These are phyloP conservation scores for Neurospora sp. DNA, from an alignment of 495 filamentous ascomycete genomes.

Conservation along the genomic window DNA sequence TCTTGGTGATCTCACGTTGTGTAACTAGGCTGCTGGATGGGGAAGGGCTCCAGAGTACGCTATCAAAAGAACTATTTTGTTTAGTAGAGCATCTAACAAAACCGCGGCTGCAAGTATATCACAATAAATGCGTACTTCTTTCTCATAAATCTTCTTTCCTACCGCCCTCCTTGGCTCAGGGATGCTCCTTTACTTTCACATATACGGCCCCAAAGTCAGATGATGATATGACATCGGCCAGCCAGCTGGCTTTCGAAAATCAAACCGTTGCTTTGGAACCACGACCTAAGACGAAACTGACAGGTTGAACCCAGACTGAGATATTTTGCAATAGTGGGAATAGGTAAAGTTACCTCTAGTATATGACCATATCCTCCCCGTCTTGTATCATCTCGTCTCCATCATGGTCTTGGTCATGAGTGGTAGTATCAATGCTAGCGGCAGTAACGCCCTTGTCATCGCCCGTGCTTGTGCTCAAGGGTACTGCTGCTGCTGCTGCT, in stretches of 20 bases:
- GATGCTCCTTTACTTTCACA: neutral
- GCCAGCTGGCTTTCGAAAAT: neutral
- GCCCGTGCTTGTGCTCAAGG: conserved; percentile 1
- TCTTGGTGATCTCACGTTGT: neutral
- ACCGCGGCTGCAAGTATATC: neutral
- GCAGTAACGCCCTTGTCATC: neutral
- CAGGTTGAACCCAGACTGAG: neutral
- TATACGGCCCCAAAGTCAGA: neutral
- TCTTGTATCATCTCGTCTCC: conserved; percentile 64
- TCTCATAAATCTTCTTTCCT: neutral
- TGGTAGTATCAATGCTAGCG: conserved; percentile 4
- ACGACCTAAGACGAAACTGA: neutral
- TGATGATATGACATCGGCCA: neutral
- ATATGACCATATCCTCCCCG: conserved; percentile 79
- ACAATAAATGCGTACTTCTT: neutral
- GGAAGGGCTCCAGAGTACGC: neutral
- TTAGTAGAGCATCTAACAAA: neutral
- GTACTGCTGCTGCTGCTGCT: conserved; percentile 12
- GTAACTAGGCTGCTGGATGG: neutral
- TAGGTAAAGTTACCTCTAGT: conserved; percentile 38
- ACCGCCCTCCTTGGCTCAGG: neutral
- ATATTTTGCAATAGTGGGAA: neutral
- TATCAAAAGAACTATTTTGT: neutral
- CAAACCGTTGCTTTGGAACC: neutral
- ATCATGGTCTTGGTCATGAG: conserved; percentile 47